Evolutionary conservation across 2,329 filamentous ascomycete species (phyloP).

Genomic region (Sporothrix euskadiensis): DNA sequence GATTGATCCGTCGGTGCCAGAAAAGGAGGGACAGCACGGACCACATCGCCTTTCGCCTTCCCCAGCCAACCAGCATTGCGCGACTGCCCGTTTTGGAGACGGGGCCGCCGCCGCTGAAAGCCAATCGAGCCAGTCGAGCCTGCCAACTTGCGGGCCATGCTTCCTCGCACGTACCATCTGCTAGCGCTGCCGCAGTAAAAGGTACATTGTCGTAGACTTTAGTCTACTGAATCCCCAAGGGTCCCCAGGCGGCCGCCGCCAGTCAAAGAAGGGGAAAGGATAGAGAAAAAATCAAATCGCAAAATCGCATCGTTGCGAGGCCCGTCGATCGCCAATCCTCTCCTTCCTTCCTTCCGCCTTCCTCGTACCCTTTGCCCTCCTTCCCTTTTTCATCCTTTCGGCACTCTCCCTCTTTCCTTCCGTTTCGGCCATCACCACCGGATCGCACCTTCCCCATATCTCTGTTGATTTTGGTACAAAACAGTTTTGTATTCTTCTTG

Average conservation of each 20-base stretch:
- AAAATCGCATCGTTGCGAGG: conserved; percentile 23
- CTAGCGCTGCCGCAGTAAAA: conserved; percentile 7
- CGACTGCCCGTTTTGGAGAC: conserved; percentile 20
- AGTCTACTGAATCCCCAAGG: no score
- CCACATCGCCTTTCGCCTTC: conserved; percentile 2
- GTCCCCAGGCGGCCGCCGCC: background rate
- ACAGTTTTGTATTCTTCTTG: background rate
- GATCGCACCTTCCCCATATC: conserved; percentile 4
- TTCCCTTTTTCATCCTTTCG: conserved; percentile 6
- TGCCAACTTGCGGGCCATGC: background rate
- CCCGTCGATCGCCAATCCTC: conserved; percentile 21
- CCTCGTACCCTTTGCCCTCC: background rate
- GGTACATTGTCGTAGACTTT: background rate
- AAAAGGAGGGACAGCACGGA: conserved; percentile 16
- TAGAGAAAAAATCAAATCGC: conserved; percentile 20
- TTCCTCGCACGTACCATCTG: background rate
- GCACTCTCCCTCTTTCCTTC: background rate
- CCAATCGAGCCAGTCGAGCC: background rate
- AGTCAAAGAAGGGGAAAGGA: conserved; percentile 5
- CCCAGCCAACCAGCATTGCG: conserved; percentile 22
- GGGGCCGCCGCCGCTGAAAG: background rate
- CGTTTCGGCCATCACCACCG: conserved; percentile 14
- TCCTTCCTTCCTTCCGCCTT: conserved; percentile 18
- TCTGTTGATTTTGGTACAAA: background rate
- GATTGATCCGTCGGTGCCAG: conserved; percentile 7